Conservation (phyloP, 208 protist species). For the Trypanosoma vivax region DNA sequence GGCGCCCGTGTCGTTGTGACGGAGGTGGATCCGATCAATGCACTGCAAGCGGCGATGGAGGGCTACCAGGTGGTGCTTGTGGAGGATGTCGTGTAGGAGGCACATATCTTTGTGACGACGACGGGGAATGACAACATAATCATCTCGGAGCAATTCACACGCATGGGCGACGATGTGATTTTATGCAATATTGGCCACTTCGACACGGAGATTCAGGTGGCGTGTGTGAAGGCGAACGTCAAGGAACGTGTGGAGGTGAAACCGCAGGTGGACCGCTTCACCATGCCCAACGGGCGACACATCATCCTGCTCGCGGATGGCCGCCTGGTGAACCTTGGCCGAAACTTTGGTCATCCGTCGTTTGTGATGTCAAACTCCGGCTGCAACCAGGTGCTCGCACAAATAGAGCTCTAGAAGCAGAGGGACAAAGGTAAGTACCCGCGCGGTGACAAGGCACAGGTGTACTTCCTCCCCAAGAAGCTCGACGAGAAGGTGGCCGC, state of each 20-base stretch:
- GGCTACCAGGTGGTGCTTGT: too few relatives aligned
- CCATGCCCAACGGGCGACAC: slow-evolving; percentile 90
- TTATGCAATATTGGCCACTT: slow-evolving; percentile 99
- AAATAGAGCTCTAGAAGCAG: slow-evolving; percentile 98
- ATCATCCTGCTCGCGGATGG: slow-evolving; percentile 97
- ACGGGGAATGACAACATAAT: slow-evolving; percentile 99
- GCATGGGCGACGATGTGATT: slow-evolving; percentile 99
- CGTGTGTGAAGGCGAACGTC: too few relatives aligned
- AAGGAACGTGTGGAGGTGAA: too few relatives aligned
- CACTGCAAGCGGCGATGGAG: too few relatives aligned
- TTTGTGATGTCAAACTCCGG: slow-evolving; percentile 99
- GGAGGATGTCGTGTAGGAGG: too few relatives aligned
- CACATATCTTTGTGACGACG: slow-evolving; percentile 98
- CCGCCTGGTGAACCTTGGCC: slow-evolving; percentile 98
- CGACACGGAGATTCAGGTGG: too few relatives aligned
- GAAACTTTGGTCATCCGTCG: slow-evolving; percentile 98
- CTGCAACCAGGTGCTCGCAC: slow-evolving; percentile 99
- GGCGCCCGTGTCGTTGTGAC: too few relatives aligned
- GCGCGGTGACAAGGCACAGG: slow-evolving; percentile 78
- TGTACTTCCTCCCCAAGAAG: too few relatives aligned
- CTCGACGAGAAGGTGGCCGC: too few relatives aligned
- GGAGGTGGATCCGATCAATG: too few relatives aligned
- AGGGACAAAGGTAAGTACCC: slow-evolving; percentile 91
- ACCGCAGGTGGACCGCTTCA: too few relatives aligned
- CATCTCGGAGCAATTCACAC: slow-evolving; percentile 93